phyloP scores from a whole-genome alignment of 2,329 filamentous ascomycete genomes.

The Aspergillus sp. region DNA sequence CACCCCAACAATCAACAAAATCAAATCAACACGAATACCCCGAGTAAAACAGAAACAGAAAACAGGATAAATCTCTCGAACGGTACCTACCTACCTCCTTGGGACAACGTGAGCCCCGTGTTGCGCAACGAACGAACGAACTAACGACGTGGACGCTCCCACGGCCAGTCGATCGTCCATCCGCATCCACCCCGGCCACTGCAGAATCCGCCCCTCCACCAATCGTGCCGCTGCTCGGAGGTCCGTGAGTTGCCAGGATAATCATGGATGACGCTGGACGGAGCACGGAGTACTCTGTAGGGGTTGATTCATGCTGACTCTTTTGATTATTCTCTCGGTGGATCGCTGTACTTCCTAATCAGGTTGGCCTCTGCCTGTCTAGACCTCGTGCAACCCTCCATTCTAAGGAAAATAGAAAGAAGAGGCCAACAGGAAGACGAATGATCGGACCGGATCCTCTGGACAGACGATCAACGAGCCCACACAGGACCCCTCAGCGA shows the following conservation, averaged over 20 bases:
- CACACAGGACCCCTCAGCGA: background rate
- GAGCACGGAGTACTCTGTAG: background rate
- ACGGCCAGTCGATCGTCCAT: slow-evolving; percentile 20
- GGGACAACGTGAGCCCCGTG: background rate
- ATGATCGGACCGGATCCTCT: too few relatives aligned
- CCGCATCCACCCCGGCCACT: slow-evolving; percentile 6
- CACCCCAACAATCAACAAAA: background rate
- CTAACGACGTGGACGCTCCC: slow-evolving; percentile 21
- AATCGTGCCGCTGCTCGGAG: background rate
- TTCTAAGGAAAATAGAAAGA: too few relatives aligned
- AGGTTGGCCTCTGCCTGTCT: too few relatives aligned
- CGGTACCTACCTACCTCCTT: too few relatives aligned
- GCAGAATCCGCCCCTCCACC: slow-evolving; percentile 4
- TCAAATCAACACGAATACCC: background rate
- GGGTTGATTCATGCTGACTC: too few relatives aligned
- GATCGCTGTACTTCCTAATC: too few relatives aligned
- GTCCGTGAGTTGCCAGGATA: too few relatives aligned
- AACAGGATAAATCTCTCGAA: background rate
- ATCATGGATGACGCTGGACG: too few relatives aligned
- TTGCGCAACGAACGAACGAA: background rate
- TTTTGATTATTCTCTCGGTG: too few relatives aligned
- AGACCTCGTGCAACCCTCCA: too few relatives aligned
- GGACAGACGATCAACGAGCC: too few relatives aligned
- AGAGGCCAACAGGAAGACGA: too few relatives aligned
- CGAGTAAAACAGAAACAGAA: background rate